Percentiles rank a stretch among this genome's conserved stretches.
Conservation (phyloP, 2,329 filamentous ascomycete genomes). For the Fusarium brachygibbosum region DNA sequence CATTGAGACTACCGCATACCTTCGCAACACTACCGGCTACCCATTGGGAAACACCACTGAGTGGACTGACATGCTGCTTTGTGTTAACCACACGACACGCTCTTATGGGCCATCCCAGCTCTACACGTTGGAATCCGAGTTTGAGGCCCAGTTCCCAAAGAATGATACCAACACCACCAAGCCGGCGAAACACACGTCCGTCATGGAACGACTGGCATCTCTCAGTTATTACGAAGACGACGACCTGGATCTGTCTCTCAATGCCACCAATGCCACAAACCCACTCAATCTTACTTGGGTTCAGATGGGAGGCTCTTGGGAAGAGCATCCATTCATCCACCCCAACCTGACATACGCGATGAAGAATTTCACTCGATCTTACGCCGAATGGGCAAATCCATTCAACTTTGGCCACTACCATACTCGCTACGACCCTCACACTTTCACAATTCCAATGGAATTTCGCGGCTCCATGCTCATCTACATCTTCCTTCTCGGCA, state of each 20-base stretch:
- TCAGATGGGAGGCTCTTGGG: slow-evolving; percentile 58
- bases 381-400: slow-evolving; percentile 58
- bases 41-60: slow-evolving; percentile 42
- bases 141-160: slow-evolving; percentile 31
- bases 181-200: background rate
- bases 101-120: slow-evolving; percentile 50
- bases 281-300: slow-evolving; percentile 52
- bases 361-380: slow-evolving; percentile 55
- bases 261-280: slow-evolving; percentile 50
- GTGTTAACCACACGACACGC: slow-evolving; percentile 51
- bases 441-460: slow-evolving; percentile 59
- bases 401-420: slow-evolving; percentile 58
- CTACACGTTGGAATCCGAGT: slow-evolving; percentile 46
- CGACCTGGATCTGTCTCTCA: slow-evolving; percentile 9
- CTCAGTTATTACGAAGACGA: slow-evolving; percentile 18
- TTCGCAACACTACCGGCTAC: slow-evolving; percentile 48
- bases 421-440: slow-evolving; percentile 58
- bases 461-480: slow-evolving; percentile 58
- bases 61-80: slow-evolving; percentile 51
- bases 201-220: slow-evolving; percentile 11
- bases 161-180: slow-evolving; percentile 33
- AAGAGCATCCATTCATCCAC: slow-evolving; percentile 58
- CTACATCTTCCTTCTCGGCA: slow-evolving; percentile 58
- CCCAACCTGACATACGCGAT: slow-evolving; percentile 56
- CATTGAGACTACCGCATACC: slow-evolving; percentile 47